Evolutionary conservation across 768 basidiomycete species (phyloP), one percentile per base, ranked within the genome.

Genomic region (Russula compacta): DNA sequence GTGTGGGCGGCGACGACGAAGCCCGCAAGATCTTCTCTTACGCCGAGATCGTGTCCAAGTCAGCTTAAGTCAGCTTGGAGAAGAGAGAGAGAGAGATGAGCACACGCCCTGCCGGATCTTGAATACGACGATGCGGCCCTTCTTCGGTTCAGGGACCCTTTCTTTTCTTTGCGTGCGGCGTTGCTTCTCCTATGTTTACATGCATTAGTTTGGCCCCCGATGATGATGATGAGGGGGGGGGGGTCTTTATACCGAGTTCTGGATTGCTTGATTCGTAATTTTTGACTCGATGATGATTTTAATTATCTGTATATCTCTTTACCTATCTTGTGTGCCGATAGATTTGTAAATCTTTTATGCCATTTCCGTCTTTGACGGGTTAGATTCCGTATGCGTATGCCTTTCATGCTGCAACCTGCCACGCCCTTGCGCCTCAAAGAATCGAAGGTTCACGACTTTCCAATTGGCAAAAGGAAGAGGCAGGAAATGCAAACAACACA

Each of bases 1-100:
- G 68, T 40, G 73, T 71, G 40, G 79, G 78, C 44, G 73, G 74
- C 52, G 75, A 76, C 44, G 74, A 74, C 61, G 67, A 66, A 62
- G 55, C 58, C 39, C 33, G 58, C 61, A 66, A 66, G 39, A 61
- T 67, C 12, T 70, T 70, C 33, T 78, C 80, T 44, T 82, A 82
- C 61, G 78, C 79, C 15, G 71, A 73, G 60, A 72, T 79, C 19
- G 64, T 63, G 10, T 65, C 66, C 51, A 64, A 65, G 58, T 35
- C 60, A 6, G 49, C 56, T 39, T 72, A 69, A 64, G 60, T 39
- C 44, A 64, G 63, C 7, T 24, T 42, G 21, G 42, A 39, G 5
- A n/a, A n/a, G n/a, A n/a, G n/a, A n/a, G n/a, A n/a, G n/a, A n/a
- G 24, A 29, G 1, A 29, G 24, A 29, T 3, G 24, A 29, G 24